Percentiles rank a stretch among this genome's conserved stretches.
These are phyloP conservation scores for Monilinia aucupariae DNA, from an alignment of 2,329 filamentous ascomycete species.

Conservation along the genomic window DNA sequence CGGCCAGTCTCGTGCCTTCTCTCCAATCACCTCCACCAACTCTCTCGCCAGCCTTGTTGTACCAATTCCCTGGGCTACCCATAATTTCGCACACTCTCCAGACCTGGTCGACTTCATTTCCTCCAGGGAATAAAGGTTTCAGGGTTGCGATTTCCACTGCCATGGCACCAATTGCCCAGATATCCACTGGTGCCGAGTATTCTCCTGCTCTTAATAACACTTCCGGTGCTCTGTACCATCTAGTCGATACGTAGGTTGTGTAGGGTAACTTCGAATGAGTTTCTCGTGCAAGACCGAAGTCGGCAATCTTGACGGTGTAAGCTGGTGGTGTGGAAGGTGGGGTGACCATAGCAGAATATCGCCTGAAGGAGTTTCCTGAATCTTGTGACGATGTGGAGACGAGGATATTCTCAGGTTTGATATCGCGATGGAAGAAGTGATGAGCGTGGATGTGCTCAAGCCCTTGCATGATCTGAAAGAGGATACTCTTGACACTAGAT, in stretches of 20 bases:
- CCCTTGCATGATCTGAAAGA: slow-evolving; percentile 94
- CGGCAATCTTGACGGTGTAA: slow-evolving; percentile 97
- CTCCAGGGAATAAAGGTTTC: slow-evolving; percentile 93
- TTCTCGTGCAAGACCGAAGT: slow-evolving; percentile 95
- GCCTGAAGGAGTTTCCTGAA: slow-evolving; percentile 74
- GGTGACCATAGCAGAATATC: slow-evolving; percentile 89
- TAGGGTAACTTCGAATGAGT: slow-evolving; percentile 95
- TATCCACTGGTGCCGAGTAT: slow-evolving; percentile 96
- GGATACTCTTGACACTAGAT: slow-evolving; percentile 90
- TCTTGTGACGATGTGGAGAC: slow-evolving; percentile 84
- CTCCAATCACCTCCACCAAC: slow-evolving; percentile 97
- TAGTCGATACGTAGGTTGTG: slow-evolving; percentile 95
- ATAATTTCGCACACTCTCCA: slow-evolving; percentile 99
- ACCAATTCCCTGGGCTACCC: slow-evolving; percentile 98
- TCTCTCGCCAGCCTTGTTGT: slow-evolving; percentile 79
- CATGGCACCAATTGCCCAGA: slow-evolving; percentile 98
- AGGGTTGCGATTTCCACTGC: slow-evolving; percentile 94
- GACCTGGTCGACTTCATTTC: slow-evolving; percentile 97
- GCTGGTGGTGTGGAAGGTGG: slow-evolving; percentile 88
- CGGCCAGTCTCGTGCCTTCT: slow-evolving; percentile 84
- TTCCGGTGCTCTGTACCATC: slow-evolving; percentile 93
- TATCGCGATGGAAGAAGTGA: slow-evolving; percentile 97
- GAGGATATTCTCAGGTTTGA: slow-evolving; percentile 98
- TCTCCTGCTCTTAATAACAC: slow-evolving; percentile 89
- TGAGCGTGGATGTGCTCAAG: slow-evolving; percentile 96